phyloP scores from a whole-genome alignment of 768 basidiomycete genomes.

The Suillus bovinus region DNA sequence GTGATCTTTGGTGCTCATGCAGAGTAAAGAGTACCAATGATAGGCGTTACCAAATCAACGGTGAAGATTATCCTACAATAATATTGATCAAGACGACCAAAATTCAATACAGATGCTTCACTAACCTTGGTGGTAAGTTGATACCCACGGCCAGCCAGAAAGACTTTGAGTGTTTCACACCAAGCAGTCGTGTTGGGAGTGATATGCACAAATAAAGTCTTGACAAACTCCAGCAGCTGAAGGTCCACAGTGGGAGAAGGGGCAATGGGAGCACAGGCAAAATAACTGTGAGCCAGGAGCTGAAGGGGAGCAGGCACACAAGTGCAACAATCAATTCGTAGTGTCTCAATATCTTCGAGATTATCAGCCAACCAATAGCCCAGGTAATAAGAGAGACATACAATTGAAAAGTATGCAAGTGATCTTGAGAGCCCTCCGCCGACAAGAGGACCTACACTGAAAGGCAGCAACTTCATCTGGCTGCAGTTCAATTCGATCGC shows the following conservation, averaged over 20 bases:
- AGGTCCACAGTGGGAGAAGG: conserved; percentile 36
- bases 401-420: background rate
- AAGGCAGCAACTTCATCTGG: background rate
- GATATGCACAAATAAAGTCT: conserved; percentile 25
- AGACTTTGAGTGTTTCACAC: conserved; percentile 27
- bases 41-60: conserved; percentile 26
- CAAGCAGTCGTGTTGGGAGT: conserved; percentile 31
- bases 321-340: background rate
- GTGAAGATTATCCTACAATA: conserved; percentile 23
- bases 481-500: background rate
- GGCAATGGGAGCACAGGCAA: conserved; percentile 28
- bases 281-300: conserved; percentile 25
- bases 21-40: conserved; percentile 26
- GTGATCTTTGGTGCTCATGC: conserved; percentile 20
- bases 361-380: background rate
- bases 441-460: background rate
- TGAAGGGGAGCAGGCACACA: conserved; percentile 21
- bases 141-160: conserved; percentile 22
- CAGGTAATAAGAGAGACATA: background rate
- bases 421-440: background rate
- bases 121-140: background rate
- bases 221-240: conserved; percentile 29
- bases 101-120: background rate
- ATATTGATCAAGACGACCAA: background rate
- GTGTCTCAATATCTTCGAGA: conserved; percentile 1